Evolutionary conservation across 192 early-diverging fungal genomes (phyloP), one percentile per base, ranked within the genome.

Genomic region (Mycoemilia scoparia): DNA sequence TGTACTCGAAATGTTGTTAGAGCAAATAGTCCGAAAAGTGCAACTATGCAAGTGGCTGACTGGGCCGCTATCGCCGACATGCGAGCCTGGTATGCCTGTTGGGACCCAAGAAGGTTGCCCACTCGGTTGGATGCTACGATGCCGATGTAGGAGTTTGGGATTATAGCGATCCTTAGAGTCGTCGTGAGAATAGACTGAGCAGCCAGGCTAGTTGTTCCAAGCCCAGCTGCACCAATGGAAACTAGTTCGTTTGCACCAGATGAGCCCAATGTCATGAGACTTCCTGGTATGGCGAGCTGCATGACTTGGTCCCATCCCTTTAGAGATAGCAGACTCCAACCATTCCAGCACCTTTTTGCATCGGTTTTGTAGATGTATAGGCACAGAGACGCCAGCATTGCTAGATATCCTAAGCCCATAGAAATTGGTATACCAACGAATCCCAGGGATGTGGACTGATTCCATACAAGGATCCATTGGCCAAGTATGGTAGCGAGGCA

Each of bases 151-250:
- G 59, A 62, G 2, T 84, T 85, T 8, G 85, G 66, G 7, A 76
- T 76, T 39, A 80, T 84, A 4, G 77, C 46, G 27, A 79, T 44
- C 31, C 67, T 61, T 3, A 72, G 66, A 15, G 77, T 78, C 13
- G 78, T 84, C 25, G 91, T 64, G 21, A 84, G 55, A 19, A 84
- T 57, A 4, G 74, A 76, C 41, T 97, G 92, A 14, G 82, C 74
- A 9, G 89, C 90, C 24, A 97, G 57, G 18, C 61, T 57, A 11
- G 62, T 41, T 3, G 71, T 69, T 10, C 88, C 84, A 2, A 97
- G 55, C 33, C 74, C 64, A 10, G 84, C 77, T 9, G 86, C 82
- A 1, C 71, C 70, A 30, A 86, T 46, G 14, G 82, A 70, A 8
- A 79, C 67, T 11, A 78, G 38, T 37, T 86, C 82, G 32, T 78